Percentiles rank a stretch among this genome's conserved stretches.
Conservation (phyloP, 108 stramenopile genomes). For the Cyclotella cryptica region DNA sequence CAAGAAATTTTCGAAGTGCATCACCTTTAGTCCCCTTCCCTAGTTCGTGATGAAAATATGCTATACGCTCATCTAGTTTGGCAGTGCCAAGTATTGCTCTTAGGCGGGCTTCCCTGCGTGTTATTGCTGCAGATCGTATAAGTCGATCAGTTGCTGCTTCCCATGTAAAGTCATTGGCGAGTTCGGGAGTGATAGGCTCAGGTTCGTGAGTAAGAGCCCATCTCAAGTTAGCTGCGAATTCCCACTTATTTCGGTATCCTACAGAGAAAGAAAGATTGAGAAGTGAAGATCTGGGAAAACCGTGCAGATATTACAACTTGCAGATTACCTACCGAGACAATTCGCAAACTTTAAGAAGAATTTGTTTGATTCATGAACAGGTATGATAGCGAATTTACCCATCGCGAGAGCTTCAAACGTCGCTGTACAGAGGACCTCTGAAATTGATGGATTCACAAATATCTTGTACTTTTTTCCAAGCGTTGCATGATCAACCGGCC, state of each 20-base stretch:
- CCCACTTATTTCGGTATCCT: constrained; percentile 69
- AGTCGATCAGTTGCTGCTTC: constrained; percentile 86
- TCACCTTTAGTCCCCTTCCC: constrained; percentile 80
- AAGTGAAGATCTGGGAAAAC: background rate
- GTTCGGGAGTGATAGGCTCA: constrained; percentile 66
- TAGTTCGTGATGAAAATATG: constrained; percentile 76
- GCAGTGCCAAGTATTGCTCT: constrained; percentile 58
- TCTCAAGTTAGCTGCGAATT: constrained; percentile 76
- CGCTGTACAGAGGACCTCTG: constrained; percentile 88
- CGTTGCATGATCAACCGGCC: constrained; percentile 76
- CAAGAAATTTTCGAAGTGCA: constrained; percentile 67
- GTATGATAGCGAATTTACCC: constrained; percentile 86
- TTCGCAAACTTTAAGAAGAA: constrained; percentile 81
- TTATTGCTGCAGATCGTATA: constrained; percentile 70
- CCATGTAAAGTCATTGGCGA: constrained; percentile 76
- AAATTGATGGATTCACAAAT: constrained; percentile 87
- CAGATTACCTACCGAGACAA: constrained; percentile 50
- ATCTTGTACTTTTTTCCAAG: constrained; percentile 68
- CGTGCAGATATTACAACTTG: background rate
- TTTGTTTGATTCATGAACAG: constrained; percentile 71
- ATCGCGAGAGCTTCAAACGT: constrained; percentile 78
- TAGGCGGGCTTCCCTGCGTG: constrained; percentile 63
- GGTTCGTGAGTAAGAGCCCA: constrained; percentile 87
- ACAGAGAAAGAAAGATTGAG: background rate
- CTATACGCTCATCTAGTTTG: constrained; percentile 80